Conservation (phyloP, 768 basidiomycete genomes). For the Mycena chlorophos region DNA sequence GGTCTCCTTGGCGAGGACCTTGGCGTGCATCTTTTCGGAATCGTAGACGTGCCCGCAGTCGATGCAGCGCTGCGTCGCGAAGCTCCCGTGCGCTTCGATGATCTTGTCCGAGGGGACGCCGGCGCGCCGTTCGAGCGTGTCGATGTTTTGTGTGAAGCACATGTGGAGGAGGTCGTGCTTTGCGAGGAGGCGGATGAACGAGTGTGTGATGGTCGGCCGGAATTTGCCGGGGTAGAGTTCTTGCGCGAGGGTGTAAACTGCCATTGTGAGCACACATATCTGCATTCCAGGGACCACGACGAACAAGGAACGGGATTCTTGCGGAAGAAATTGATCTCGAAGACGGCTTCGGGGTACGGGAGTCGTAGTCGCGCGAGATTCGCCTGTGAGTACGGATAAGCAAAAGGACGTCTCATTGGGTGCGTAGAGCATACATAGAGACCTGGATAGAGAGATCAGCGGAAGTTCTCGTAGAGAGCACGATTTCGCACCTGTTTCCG, state of each 20-base stretch:
- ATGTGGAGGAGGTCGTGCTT: slow-evolving; percentile 66
- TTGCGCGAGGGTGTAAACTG: slow-evolving; percentile 88
- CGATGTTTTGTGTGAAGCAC: slow-evolving; percentile 91
- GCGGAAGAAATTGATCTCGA: slow-evolving; percentile 86
- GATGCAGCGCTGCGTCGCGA: slow-evolving; percentile 84
- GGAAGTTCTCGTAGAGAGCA: background rate
- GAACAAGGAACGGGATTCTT: slow-evolving; percentile 77
- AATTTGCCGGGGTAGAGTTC: slow-evolving; percentile 91
- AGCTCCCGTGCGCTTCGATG: slow-evolving; percentile 95
- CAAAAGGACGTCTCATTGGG: background rate
- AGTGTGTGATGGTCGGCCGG: slow-evolving; percentile 86
- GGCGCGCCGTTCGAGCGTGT: slow-evolving; percentile 85
- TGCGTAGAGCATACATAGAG: slow-evolving; percentile 46
- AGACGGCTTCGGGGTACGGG: slow-evolving; percentile 95
- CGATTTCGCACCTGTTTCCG: slow-evolving; percentile 67
- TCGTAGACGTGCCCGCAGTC: slow-evolving; percentile 63
- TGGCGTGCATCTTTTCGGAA: slow-evolving; percentile 64
- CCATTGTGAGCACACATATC: background rate
- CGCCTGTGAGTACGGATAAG: slow-evolving; percentile 44
- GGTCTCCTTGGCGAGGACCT: slow-evolving; percentile 61
- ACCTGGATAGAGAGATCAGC: slow-evolving; percentile 35
- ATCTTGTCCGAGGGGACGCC: slow-evolving; percentile 74
- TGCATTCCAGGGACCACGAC: slow-evolving; percentile 22
- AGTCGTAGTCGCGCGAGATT: slow-evolving; percentile 76
- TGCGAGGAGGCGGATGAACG: slow-evolving; percentile 83